phyloP scores from a whole-genome alignment of 2,329 filamentous ascomycete genomes.

The Penicillium verrucosum region DNA sequence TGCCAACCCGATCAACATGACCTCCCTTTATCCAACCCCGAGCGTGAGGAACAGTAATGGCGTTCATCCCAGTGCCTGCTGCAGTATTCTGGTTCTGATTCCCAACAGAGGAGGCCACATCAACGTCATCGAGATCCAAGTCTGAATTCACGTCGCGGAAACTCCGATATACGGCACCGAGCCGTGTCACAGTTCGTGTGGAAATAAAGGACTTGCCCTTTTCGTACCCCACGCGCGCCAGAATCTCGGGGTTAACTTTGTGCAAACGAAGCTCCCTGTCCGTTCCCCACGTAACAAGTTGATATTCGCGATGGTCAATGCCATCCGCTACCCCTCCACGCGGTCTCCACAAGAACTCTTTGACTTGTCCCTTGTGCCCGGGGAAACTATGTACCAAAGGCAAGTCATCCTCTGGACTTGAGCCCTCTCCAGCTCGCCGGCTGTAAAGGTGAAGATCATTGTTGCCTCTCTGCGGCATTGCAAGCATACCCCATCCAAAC shows the following conservation, averaged over 20 bases:
- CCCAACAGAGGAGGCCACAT: slow-evolving; percentile 30
- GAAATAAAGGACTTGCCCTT: slow-evolving; percentile 65
- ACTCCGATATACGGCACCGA: slow-evolving; percentile 78
- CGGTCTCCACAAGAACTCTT: slow-evolving; percentile 86
- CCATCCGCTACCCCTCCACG: slow-evolving; percentile 66
- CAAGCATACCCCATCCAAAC: slow-evolving; percentile 79
- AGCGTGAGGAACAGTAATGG: slow-evolving; percentile 53
- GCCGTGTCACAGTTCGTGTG: slow-evolving; percentile 71
- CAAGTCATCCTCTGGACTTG: slow-evolving; percentile 35
- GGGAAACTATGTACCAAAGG: slow-evolving; percentile 52
- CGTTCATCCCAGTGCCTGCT: slow-evolving; percentile 45
- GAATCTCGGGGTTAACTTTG: slow-evolving; percentile 61
- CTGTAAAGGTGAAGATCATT: slow-evolving; percentile 84
- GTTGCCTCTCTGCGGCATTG: slow-evolving; percentile 88
- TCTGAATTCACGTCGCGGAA: slow-evolving; percentile 70
- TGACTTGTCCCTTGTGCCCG: slow-evolving; percentile 64
- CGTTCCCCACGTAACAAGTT: slow-evolving; percentile 88
- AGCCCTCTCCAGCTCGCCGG: slow-evolving; percentile 48
- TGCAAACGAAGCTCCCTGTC: slow-evolving; percentile 81
- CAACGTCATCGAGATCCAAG: slow-evolving; percentile 53
- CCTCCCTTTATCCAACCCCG: slow-evolving; percentile 45
- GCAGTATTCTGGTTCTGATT: slow-evolving; percentile 23
- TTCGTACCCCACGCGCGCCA: slow-evolving; percentile 68
- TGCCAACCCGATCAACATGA: slow-evolving; percentile 48
- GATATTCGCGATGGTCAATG: slow-evolving; percentile 83